phyloP scores from a whole-genome alignment of 495 filamentous ascomycete species.

The Podospora conica region DNA sequence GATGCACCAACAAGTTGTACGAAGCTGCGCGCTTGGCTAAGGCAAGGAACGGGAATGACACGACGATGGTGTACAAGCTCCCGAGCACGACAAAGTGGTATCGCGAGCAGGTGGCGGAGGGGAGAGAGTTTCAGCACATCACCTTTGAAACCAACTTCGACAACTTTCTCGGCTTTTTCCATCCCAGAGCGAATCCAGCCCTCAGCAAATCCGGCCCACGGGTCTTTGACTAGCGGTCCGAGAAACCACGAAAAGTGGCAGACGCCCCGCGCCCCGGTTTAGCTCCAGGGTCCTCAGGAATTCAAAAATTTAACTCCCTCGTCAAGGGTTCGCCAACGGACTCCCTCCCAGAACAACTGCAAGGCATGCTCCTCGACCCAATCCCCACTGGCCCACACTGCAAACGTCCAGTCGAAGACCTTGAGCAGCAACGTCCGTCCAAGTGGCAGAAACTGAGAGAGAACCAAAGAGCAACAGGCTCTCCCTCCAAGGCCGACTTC shows the following conservation, averaged over 20 bases:
- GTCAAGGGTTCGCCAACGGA: too few relatives aligned
- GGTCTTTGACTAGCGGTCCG: background rate
- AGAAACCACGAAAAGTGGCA: background rate
- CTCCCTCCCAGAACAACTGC: too few relatives aligned
- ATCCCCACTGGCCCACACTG: background rate
- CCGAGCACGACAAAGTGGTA: slow-evolving; percentile 41
- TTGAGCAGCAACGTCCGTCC: background rate
- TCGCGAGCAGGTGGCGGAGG: slow-evolving; percentile 33
- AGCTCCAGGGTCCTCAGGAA: too few relatives aligned
- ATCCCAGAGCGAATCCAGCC: background rate
- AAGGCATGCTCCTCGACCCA: too few relatives aligned
- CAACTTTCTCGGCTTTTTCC: background rate
- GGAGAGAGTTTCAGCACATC: slow-evolving; percentile 35
- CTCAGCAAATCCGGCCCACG: background rate
- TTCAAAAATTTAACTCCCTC: too few relatives aligned
- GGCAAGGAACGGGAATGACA: slow-evolving; percentile 2
- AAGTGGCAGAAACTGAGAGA: background rate
- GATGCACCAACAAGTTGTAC: slow-evolving; percentile 36
- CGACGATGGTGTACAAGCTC: slow-evolving; percentile 33
- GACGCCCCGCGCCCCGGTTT: too few relatives aligned
- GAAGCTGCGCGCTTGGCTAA: slow-evolving; percentile 28
- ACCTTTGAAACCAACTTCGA: slow-evolving; percentile 23
- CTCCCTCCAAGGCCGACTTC: too few relatives aligned
- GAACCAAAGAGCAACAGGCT: background rate
- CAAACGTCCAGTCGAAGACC: background rate